Evolutionary conservation across 139 green algal species (phyloP), one percentile per base, ranked within the genome.

Genomic region (Closterium sp.): DNA sequence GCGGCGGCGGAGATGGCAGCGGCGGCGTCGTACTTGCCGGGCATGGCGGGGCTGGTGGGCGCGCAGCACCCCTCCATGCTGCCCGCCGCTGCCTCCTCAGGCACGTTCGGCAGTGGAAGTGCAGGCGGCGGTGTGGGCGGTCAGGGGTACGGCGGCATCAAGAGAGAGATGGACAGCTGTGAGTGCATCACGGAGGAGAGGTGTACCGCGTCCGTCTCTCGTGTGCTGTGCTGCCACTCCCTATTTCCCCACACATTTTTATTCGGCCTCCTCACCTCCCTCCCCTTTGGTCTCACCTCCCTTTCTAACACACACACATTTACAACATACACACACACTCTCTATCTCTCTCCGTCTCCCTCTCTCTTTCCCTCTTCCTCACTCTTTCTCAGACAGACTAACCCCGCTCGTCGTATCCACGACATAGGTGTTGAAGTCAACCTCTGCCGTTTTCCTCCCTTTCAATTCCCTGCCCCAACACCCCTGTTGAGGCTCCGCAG

Each of bases 31-130:
- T 30, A 87, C 22, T 24, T 87, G 9, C 84, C 84, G n/a, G 84
- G 28, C 84, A 87, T 87, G 84, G 84, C 84, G 84, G n/a, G n/a
- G 84, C 84, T 32, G 84, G n/a, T 87, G n/a, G 28, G n/a, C 84
- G 28, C 28, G 84, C 21, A 19, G 84, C 84, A 87, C 22, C 19
- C 84, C 84, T 29, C n/a, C 84, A 87, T 87, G 84, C 5, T 31
- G n/a, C 50, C 50, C 50, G 50, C 13, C 50, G 50, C 50, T 73
- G 50, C 50, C 17, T 9, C 50, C 50, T 22, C 50, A 2, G 50
- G 50, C 50, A 11, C 50, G 50, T 73, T 24, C 50, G 50, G 50
- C 50, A 73, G 50, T 73, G 50, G 4, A 10, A 11, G 50, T 22
- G 50, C 13, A 22, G 50, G 50, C 13, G 50, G 50, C 0, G 50